phyloP scores from a whole-genome alignment of 345 rosid genomes.

The Heritiera littoralis region DNA sequence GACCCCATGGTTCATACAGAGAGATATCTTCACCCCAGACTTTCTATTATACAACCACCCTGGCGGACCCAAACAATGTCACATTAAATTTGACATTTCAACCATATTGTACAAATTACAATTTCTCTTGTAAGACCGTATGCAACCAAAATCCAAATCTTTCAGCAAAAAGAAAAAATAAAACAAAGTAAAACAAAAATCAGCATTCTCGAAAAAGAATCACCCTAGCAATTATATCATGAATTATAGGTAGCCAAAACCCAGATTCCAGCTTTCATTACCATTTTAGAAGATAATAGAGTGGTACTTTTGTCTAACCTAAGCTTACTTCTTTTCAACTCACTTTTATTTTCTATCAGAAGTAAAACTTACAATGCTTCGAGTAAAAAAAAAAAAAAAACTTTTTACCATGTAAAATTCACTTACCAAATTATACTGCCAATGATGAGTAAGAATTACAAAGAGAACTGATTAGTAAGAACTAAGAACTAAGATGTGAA shows the following conservation, averaged over 20 bases:
- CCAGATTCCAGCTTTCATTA: conserved; percentile 10
- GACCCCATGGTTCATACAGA: conserved; percentile 36
- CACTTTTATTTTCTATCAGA: background rate
- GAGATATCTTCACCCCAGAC: background rate
- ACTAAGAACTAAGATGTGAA: background rate
- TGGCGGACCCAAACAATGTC: conserved; percentile 14
- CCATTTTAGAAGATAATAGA: background rate
- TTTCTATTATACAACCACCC: background rate
- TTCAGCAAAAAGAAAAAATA: background rate
- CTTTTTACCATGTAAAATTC: background rate
- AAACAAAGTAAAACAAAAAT: background rate
- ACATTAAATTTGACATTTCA: background rate
- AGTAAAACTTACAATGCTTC: background rate
- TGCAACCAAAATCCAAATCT: conserved; percentile 12
- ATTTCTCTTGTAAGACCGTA: background rate
- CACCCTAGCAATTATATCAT: background rate
- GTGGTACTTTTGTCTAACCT: background rate
- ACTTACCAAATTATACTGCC: background rate
- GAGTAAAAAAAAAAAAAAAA: too few relatives aligned
- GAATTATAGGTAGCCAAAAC: background rate
- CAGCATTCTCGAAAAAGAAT: background rate
- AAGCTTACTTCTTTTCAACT: background rate
- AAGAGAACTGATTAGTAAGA: background rate
- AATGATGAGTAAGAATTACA: background rate
- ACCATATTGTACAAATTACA: background rate